Base-by-base conservation (phyloP, 2,329 filamentous ascomycete species). In the Penicillium janthinellum region DNA sequence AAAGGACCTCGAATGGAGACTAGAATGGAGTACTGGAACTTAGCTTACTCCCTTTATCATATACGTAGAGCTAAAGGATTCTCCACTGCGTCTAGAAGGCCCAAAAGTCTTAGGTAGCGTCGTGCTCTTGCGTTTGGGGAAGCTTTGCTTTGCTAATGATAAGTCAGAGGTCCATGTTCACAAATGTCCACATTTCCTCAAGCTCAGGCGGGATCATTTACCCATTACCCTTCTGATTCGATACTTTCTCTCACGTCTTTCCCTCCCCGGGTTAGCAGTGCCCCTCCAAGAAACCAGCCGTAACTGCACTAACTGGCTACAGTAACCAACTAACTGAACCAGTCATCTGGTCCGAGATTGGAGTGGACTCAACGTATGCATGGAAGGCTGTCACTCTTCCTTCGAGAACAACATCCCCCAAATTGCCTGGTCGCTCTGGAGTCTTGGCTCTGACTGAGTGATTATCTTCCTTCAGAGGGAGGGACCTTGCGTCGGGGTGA, bases 311-410 rank as follows among this genome's bases (percentile, higher is more conserved):
- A 47, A 41, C 25, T 42, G 20, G 15, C 20, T 22, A 44, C 37
- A 42, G 37, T 31, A 41, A n/a, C 14, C 12, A 53, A 12, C 50
- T 31, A 39, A 22, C 38, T 42, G 15, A 41, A 38, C 48, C 49
- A 39, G 34, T 42, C 56, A 25, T 45, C 38, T 45, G 47, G 38
- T 28, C 50, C 25, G 50, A 53, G 17, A 31, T 42, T 20, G 50
- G n/a, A 41, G 38, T 52, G 35, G 35, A 8, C 39, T 15, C 31
- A 14, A 49, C 47, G 45, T 50, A 68, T 68, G 67, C 67, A 69
- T 69, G 63, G 66, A 69, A 69, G 66, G 60, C 67, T 69, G 66
- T 69, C 66, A 69, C 22, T 54, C 22, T 53, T 51, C 57, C 62
- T 67, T 65, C 58, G 60, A 68, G 61, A 68, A 66, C 31, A 31